Conservation (phyloP, 441 rosid genomes). For the Gossypium davidsonii region DNA sequence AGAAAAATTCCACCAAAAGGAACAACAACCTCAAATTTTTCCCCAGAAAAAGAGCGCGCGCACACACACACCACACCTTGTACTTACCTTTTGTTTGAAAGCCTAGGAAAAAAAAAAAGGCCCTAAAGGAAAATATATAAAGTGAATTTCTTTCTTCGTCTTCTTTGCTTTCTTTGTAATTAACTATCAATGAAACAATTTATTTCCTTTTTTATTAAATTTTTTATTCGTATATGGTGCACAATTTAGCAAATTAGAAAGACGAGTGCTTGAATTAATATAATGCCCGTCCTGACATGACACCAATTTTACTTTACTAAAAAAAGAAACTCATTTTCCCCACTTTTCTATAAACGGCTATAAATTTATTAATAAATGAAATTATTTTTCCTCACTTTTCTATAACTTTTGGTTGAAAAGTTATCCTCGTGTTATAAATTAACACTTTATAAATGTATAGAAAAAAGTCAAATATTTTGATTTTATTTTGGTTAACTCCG, state of each 20-base stretch:
- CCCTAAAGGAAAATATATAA: background rate
- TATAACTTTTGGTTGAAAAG: background rate
- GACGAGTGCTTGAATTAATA: background rate
- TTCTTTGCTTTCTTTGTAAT: background rate
- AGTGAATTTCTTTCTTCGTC: background rate
- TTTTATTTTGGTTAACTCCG: background rate
- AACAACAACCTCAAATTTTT: background rate
- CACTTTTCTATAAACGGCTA: background rate
- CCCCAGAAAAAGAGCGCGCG: background rate
- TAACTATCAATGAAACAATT: background rate
- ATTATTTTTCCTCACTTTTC: background rate
- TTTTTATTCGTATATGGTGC: background rate
- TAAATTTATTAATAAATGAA: background rate
- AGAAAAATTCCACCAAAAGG: slow-evolving; percentile 1
- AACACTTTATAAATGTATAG: background rate
- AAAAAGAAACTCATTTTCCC: background rate
- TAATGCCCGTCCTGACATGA: background rate
- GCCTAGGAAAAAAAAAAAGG: background rate
- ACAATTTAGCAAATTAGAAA: background rate
- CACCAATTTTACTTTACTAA: background rate
- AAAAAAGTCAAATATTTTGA: background rate
- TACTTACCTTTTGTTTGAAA: background rate
- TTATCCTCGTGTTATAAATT: background rate
- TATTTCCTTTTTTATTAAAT: background rate
- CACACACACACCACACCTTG: background rate